Evolutionary conservation across 2,329 filamentous ascomycete species (phyloP).

Genomic region (Ceratocystis cubensis): DNA sequence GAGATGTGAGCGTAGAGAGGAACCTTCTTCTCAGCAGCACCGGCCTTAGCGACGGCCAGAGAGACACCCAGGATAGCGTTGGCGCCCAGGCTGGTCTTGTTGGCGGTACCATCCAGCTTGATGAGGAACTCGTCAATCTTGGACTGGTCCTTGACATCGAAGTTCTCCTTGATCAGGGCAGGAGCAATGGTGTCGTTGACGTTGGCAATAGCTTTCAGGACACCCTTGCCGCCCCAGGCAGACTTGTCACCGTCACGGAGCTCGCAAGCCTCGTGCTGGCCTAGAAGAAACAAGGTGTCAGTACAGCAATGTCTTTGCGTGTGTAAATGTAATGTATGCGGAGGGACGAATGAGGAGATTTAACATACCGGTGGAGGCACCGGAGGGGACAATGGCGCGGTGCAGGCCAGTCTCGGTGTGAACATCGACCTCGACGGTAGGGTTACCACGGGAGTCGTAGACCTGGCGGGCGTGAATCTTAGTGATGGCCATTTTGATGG

Average conservation of each 20-base stretch:
- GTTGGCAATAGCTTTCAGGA: conserved; percentile 73
- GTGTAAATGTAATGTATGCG: not conserved
- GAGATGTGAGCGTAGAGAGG: conserved; percentile 82
- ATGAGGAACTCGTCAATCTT: conserved; percentile 75
- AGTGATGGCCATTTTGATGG: conserved; percentile 67
- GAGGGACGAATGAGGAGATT: not conserved
- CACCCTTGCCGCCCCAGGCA: conserved; percentile 80
- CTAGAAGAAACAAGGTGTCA: conserved; percentile 32
- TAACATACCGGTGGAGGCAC: conserved; percentile 75
- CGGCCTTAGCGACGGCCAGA: conserved; percentile 76
- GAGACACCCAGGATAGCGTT: conserved; percentile 81
- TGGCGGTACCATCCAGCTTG: conserved; percentile 68
- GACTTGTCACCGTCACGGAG: conserved; percentile 81
- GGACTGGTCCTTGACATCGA: conserved; percentile 79
- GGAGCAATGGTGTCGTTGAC: conserved; percentile 73
- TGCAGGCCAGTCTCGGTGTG: conserved; percentile 87
- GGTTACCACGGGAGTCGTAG: conserved; percentile 98
- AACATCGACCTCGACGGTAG: conserved; percentile 91
- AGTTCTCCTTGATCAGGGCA: conserved; percentile 65
- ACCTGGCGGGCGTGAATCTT: conserved; percentile 88
- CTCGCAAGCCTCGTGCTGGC: conserved; percentile 82
- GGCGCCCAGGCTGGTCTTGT: conserved; percentile 80
- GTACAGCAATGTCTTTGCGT: conserved; percentile 23
- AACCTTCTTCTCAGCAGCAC: conserved; percentile 75
- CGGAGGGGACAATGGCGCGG: conserved; percentile 86